These are phyloP conservation scores for Aspergillus amoenus DNA, from an alignment of 2,329 filamentous ascomycete species.

Conservation along the genomic window DNA sequence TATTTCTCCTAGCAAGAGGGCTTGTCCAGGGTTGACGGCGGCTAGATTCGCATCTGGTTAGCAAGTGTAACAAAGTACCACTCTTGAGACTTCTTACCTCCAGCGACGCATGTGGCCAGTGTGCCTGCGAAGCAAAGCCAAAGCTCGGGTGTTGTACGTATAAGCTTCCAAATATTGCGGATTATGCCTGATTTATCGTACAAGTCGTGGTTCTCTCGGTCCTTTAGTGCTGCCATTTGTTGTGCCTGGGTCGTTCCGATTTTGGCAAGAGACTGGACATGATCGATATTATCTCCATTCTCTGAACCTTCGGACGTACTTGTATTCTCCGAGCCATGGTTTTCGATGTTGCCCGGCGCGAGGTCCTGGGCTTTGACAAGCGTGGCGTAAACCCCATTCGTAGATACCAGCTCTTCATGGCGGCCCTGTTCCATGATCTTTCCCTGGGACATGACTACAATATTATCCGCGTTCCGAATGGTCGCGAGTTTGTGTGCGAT, in stretches of 20 bases:
- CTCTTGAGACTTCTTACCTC: not conserved
- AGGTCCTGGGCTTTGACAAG: conserved; percentile 89
- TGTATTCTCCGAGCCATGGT: conserved; percentile 52
- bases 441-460: conserved; percentile 86
- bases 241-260: not conserved
- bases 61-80: not conserved
- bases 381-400: conserved; percentile 72
- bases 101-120: not conserved
- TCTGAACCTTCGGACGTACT: not conserved
- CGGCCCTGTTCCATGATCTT: conserved; percentile 87
- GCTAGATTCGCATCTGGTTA: conserved; percentile 22
- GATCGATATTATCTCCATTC: not conserved
- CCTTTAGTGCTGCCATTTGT: not conserved
- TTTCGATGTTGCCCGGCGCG: conserved; percentile 21
- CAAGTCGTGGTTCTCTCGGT: not conserved
- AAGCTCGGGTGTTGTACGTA: not conserved
- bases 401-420: conserved; percentile 74
- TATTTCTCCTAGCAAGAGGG: not conserved
- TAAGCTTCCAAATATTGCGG: not conserved
- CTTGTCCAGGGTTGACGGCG: conserved; percentile 42
- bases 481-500: conserved; percentile 95
- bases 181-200: not conserved
- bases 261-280: not conserved
- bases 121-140: not conserved
- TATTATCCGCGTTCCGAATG: conserved; percentile 91